Base-by-base conservation (phyloP, 2,329 filamentous ascomycete species). In the Colletotrichum sp. region DNA sequence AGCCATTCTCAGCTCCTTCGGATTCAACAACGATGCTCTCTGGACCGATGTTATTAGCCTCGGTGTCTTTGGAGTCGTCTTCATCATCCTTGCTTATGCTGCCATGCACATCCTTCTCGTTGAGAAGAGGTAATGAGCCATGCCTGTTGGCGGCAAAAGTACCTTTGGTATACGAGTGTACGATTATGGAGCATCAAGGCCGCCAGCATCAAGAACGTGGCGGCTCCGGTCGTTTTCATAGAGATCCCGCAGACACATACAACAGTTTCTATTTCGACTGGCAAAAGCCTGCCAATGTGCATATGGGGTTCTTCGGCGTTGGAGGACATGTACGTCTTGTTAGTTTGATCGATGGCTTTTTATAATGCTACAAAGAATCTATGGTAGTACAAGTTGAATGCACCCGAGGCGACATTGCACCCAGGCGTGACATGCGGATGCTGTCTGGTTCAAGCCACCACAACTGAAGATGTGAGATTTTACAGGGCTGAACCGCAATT, bases 21-120 rank as follows among this genome's bases (percentile, higher is more conserved):
- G 97, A 2, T 99, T 99, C 84, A 91, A 98, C 82, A 98, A 96
- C 32, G 88, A 93, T 76, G 95, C 95, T 1, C 89, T 98, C 72
- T 98, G 96, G 96, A 87, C 87, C 60, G 97, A 99, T 84, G 92
- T 97, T 30, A 87, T 94, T 67, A 96, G 95, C 63, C 87, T 99
- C 16, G 95, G 92, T 7, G 88, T 97, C 13, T 98, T 98, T 84
- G 95, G 94, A 2, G 93, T 91, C 1, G 90, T 92, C 1, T 99
- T 99, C 82, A 92, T 99, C 65, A 86, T 98, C 60, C 88, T 99
- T 79, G 96, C 97, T 8, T 99, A 99, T 83, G 88, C 87, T 34
- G 96, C 96, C 18, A 98, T 99, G 95, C 97, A 99, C 87, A 86
- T 99, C 77, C 86, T 99, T 81, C 91, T 99, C 64, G 92, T 99